A percentile compares a stretch with the other conserved stretches of the same genome.
These are phyloP conservation scores for Alternaria triticimaculans DNA, from an alignment of 2,329 filamentous ascomycete genomes.

Conservation along the genomic window DNA sequence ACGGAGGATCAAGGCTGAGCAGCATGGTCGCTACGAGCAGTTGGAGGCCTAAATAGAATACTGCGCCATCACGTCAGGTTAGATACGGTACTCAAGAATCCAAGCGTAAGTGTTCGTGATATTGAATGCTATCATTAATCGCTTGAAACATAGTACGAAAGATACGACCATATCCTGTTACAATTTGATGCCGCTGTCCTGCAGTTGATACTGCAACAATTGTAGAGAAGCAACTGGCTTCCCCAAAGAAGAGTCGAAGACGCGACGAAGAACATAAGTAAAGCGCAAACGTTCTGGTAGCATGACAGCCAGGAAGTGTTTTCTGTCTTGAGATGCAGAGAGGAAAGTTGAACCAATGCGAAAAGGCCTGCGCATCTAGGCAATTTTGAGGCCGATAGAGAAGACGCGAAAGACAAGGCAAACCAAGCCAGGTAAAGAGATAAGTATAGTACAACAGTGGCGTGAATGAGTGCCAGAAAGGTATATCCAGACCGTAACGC, in stretches of 20 bases:
- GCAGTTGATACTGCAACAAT: not conserved
- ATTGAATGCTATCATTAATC: not conserved
- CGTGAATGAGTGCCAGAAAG: not conserved
- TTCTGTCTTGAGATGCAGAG: not conserved
- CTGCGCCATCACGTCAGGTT: not conserved
- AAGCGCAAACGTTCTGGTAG: not conserved
- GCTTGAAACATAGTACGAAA: not conserved
- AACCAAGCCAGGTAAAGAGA: not conserved
- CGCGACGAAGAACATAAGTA: not conserved
- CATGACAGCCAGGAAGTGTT: not conserved
- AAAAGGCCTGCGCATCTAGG: not conserved
- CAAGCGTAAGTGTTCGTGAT: not conserved
- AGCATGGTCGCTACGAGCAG: not conserved
- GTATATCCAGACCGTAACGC: not conserved
- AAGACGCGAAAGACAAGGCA: not conserved
- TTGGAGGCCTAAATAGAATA: not conserved
- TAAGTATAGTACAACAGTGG: conserved; percentile 2
- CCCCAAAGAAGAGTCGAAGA: not conserved
- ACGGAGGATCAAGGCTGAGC: not conserved
- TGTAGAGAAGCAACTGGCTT: not conserved
- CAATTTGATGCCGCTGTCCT: not conserved
- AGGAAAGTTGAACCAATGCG: not conserved
- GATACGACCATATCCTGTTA: not conserved
- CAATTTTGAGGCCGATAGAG: not conserved
- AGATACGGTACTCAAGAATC: not conserved